Conservation (phyloP, 2,329 filamentous ascomycete genomes). For the Emericellopsis cladophorae region DNA sequence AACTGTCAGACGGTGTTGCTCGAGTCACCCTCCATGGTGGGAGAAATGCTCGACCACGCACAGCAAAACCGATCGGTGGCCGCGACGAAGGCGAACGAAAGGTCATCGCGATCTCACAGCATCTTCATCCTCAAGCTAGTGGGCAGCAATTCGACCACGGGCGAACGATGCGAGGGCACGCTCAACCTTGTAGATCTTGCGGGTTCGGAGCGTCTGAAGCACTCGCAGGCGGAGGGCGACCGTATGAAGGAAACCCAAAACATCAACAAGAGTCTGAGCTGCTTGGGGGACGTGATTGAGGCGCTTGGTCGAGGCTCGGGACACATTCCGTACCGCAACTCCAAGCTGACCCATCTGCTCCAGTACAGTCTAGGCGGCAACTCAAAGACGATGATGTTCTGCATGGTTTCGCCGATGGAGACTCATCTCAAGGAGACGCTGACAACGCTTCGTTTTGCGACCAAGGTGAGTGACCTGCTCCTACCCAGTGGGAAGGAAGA, state of each 20-base stretch:
- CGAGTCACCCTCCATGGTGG: slow-evolving; percentile 68
- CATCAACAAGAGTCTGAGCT: slow-evolving; percentile 91
- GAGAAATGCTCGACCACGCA: slow-evolving; percentile 67
- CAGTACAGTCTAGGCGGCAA: slow-evolving; percentile 93
- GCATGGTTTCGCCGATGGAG: slow-evolving; percentile 91
- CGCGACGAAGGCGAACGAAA: slow-evolving; percentile 93
- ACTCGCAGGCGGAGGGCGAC: slow-evolving; percentile 76
- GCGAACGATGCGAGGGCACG: slow-evolving; percentile 80
- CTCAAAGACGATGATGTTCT: slow-evolving; percentile 97
- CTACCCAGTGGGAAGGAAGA: not conserved
- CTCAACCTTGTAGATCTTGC: slow-evolving; percentile 94
- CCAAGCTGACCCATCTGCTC: slow-evolving; percentile 88
- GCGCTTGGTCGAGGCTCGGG: slow-evolving; percentile 74
- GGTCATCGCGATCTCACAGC: slow-evolving; percentile 86
- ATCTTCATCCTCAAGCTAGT: slow-evolving; percentile 83
- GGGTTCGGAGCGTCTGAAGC: slow-evolving; percentile 80
- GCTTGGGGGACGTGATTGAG: slow-evolving; percentile 86
- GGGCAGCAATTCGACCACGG: slow-evolving; percentile 60
- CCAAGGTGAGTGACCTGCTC: slow-evolving; percentile 52
- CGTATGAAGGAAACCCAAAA: slow-evolving; percentile 88
- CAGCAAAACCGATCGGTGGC: slow-evolving; percentile 83
- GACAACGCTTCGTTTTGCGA: slow-evolving; percentile 90
- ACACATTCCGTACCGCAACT: slow-evolving; percentile 91
- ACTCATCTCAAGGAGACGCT: slow-evolving; percentile 85
- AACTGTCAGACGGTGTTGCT: slow-evolving; percentile 68